Base-by-base conservation (phyloP, 805 yeast genomes). In the Cephaloascus fragrans region DNA sequence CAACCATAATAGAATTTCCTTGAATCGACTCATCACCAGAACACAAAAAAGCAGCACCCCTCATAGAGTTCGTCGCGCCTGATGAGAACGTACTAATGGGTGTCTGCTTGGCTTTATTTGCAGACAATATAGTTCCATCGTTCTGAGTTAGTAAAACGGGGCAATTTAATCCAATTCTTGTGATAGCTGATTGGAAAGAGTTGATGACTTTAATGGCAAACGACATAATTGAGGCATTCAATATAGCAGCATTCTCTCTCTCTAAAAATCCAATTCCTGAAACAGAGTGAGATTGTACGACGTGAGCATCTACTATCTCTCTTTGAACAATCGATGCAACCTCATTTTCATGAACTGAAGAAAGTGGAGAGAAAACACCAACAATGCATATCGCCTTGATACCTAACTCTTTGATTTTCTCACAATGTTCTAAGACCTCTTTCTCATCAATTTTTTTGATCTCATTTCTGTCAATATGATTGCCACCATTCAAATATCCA, bases 31-130 rank as follows among this genome's bases (percentile, higher is more conserved):
- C 32, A 3, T 45, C 47, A 18, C 33, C 33, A 18, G 44, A 9
- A 40, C 69, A 62, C 12, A 70, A 48, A 44, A 67, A 64, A 0
- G 73, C 60, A 2, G 75, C 75, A 34, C 72, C 72, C 44, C 69
- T 48, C 67, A 67, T 66, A 8, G 71, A 65, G 43, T 67, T 67
- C 10, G 73, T 70, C 2, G 74, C 69, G 33, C 75, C 75, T 10
- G 74, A 68, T 3, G 71, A 62, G 46, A 69, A 69, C 1, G 75
- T 69, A 32, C 64, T 50, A 29, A 70, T 69, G 15, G 75, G 75
- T 3, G 59, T 47, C 19, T 50, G 47, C 32, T 57, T 41, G 1
- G 71, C 72, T 26, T 66, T 71, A 5, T 49, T 40, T 4, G 63
- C 60, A 3, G 69, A 51, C 3, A 68, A 46, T n/a, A 69, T 61